These are phyloP conservation scores for Thamnidium elegans DNA, from an alignment of 192 early-diverging fungal species.

Conservation along the genomic window DNA sequence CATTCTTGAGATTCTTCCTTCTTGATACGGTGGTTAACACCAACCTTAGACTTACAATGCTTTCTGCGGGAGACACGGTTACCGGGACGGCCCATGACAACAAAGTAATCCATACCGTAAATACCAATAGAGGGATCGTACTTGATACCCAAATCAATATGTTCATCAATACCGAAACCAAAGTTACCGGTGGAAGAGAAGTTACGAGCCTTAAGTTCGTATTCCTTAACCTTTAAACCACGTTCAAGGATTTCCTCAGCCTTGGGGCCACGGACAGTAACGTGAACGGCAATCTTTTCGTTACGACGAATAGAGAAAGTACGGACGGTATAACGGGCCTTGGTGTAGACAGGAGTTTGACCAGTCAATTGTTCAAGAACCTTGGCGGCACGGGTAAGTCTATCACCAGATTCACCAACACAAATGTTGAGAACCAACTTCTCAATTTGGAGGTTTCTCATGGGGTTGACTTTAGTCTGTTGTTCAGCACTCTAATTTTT, in stretches of 20 bases:
- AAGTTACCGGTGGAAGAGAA: slow-evolving; percentile 99
- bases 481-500: slow-evolving; percentile 39
- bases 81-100: slow-evolving; percentile 97
- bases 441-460: slow-evolving; percentile 97
- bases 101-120: slow-evolving; percentile 69
- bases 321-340: slow-evolving; percentile 99
- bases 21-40: slow-evolving; percentile 85
- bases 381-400: slow-evolving; percentile 99
- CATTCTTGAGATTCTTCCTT: slow-evolving; percentile 94
- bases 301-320: slow-evolving; percentile 99
- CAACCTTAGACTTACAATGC: slow-evolving; percentile 79
- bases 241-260: slow-evolving; percentile 97
- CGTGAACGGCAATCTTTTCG: slow-evolving; percentile 99
- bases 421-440: slow-evolving; percentile 99
- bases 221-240: slow-evolving; percentile 99
- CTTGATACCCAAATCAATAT: slow-evolving; percentile 99
- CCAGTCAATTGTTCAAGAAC: slow-evolving; percentile 99
- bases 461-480: slow-evolving; percentile 80
- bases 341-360: slow-evolving; percentile 98
- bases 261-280: slow-evolving; percentile 90
- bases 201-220: slow-evolving; percentile 93
- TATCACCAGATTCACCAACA: slow-evolving; percentile 99
- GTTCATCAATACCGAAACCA: slow-evolving; percentile 99
- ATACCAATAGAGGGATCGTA: slow-evolving; percentile 99
- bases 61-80: slow-evolving; percentile 93